Evolutionary conservation across 345 rosid species (phyloP).

Genomic region (Crucihimalaya himalaica): DNA sequence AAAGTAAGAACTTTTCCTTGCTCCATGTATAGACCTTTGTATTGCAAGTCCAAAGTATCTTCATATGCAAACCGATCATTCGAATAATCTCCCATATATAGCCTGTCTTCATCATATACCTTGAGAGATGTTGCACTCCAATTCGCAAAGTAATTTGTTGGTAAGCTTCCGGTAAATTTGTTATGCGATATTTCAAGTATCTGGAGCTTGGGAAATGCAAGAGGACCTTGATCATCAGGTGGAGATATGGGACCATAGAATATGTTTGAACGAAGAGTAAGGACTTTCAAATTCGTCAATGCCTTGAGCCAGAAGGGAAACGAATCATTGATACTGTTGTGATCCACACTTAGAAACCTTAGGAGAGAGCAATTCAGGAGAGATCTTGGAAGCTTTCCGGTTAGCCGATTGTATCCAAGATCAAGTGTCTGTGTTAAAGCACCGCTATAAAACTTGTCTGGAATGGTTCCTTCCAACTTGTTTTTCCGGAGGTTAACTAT

Average conservation of each 20-base stretch:
- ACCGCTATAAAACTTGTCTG: slow-evolving; percentile 15
- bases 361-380: slow-evolving; percentile 21
- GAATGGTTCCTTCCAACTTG: slow-evolving; percentile 31
- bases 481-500: slow-evolving; percentile 36
- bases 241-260: slow-evolving; percentile 23
- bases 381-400: slow-evolving; percentile 32
- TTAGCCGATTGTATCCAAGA: slow-evolving; percentile 27
- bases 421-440: slow-evolving; percentile 22
- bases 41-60: slow-evolving; percentile 30
- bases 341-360: slow-evolving; percentile 10
- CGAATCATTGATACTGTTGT: slow-evolving; percentile 13
- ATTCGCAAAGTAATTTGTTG: slow-evolving; percentile 22
- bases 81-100: slow-evolving; percentile 33
- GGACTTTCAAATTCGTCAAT: slow-evolving; percentile 28
- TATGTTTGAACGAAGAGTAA: slow-evolving; percentile 32
- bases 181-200: slow-evolving; percentile 30
- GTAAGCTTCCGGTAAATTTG: slow-evolving; percentile 25
- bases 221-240: slow-evolving; percentile 23
- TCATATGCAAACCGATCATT: slow-evolving; percentile 2
- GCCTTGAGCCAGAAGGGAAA: slow-evolving; percentile 38
- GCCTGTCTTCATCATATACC: slow-evolving; percentile 26
- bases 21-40: slow-evolving; percentile 41
- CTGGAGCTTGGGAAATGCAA: slow-evolving; percentile 16
- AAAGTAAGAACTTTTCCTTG: slow-evolving; percentile 32
- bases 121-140: slow-evolving; percentile 27